Conservation (phyloP, 2,329 filamentous ascomycete species). For the Cladophialophora yegresii region DNA sequence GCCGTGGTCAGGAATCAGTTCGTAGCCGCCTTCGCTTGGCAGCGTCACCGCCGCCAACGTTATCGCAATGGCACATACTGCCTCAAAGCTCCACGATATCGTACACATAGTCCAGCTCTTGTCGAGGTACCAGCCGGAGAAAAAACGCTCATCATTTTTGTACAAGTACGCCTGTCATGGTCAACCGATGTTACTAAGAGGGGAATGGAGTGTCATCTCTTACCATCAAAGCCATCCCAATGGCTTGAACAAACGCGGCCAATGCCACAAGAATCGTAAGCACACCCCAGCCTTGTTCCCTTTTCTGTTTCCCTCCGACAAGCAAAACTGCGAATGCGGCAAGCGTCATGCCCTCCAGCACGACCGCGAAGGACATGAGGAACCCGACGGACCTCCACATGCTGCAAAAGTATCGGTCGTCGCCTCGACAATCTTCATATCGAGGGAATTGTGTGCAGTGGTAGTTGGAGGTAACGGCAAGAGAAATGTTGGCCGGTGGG, state of each 20-base stretch:
- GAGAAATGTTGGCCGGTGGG: constrained; percentile 49
- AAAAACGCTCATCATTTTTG: constrained; percentile 80
- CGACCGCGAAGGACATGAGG: constrained; percentile 77
- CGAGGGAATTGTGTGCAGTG: constrained; percentile 68
- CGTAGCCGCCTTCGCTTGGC: constrained; percentile 82
- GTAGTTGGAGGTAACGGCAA: constrained; percentile 56
- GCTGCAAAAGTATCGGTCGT: constrained; percentile 77
- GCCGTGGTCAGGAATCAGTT: constrained; percentile 62
- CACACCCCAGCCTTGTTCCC: constrained; percentile 81
- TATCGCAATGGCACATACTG: constrained; percentile 60
- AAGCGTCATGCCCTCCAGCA: constrained; percentile 79
- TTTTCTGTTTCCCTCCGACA: constrained; percentile 73
- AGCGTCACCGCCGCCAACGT: constrained; percentile 68
- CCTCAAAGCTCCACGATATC: constrained; percentile 59
- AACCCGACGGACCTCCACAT: constrained; percentile 91
- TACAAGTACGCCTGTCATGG: constrained; percentile 71
- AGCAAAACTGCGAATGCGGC: constrained; percentile 78
- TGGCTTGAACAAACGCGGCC: constrained; percentile 69
- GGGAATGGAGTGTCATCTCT: constrained; percentile 40
- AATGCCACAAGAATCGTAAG: constrained; percentile 66
- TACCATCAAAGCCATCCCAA: constrained; percentile 81
- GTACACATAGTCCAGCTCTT: constrained; percentile 74
- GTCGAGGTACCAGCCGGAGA: constrained; percentile 77
- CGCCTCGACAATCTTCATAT: constrained; percentile 65
- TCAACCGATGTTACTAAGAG: constrained; percentile 15